Conservation (phyloP, 164 flowering plant species). For the Vitis rotundifolia region DNA sequence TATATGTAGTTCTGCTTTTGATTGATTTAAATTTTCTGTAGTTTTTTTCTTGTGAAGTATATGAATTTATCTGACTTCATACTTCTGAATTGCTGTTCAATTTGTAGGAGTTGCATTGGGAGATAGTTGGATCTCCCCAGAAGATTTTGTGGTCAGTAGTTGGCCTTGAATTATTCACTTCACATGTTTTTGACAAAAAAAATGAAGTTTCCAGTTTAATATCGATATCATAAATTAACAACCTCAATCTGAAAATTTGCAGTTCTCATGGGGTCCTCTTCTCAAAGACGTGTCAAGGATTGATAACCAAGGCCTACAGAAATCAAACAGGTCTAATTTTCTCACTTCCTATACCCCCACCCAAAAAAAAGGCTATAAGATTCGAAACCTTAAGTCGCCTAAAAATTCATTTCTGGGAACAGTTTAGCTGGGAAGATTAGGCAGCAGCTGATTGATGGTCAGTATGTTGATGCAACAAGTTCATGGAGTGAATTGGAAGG, state of each 20-base stretch:
- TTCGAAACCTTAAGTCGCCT: neutral
- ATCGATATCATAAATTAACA: too few relatives aligned
- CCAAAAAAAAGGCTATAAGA: neutral
- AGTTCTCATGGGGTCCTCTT: slow-evolving; percentile 94
- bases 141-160: slow-evolving; percentile 80
- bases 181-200: too few relatives aligned
- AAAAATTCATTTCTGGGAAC: slow-evolving; percentile 21
- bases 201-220: too few relatives aligned
- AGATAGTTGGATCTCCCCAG: slow-evolving; percentile 97
- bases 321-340: slow-evolving; percentile 60
- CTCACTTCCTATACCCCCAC: too few relatives aligned
- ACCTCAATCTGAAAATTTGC: slow-evolving; percentile 11
- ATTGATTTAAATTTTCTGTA: neutral
- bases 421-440: slow-evolving; percentile 67
- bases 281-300: slow-evolving; percentile 81
- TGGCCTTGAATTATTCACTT: neutral
- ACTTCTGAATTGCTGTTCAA: neutral
- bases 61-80: neutral
- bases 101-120: slow-evolving; percentile 80
- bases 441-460: slow-evolving; percentile 46
- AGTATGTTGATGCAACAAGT: slow-evolving; percentile 52
- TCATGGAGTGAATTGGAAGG: slow-evolving; percentile 63
- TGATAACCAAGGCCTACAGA: slow-evolving; percentile 50
- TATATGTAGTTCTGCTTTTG: too few relatives aligned
- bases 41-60: neutral